These are phyloP conservation scores for Colletotrichum echinochloae DNA, from an alignment of 2,329 filamentous ascomycete species.

Conservation along the genomic window DNA sequence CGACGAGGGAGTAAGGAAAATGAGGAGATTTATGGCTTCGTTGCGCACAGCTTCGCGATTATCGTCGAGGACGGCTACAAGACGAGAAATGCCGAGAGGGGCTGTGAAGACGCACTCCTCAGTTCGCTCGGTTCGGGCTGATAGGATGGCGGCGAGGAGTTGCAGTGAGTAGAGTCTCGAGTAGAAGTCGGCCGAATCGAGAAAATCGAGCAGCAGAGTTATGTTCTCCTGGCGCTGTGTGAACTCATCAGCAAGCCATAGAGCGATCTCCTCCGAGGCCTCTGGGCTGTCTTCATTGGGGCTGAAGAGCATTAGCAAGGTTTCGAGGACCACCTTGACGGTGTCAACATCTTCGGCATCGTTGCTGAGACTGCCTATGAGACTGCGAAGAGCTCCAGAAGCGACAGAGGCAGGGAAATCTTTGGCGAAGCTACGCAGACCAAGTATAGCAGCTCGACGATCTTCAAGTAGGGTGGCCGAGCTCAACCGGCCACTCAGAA, in stretches of 20 bases:
- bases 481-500: conserved; percentile 86
- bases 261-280: conserved; percentile 93
- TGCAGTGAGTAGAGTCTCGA: conserved; percentile 91
- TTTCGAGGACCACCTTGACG: conserved; percentile 94
- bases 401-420: conserved; percentile 96
- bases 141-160: conserved; percentile 86
- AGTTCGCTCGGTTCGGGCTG: conserved; percentile 87
- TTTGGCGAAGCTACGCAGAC: conserved; percentile 94
- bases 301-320: conserved; percentile 90
- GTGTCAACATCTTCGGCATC: conserved; percentile 97
- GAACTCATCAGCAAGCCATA: conserved; percentile 98
- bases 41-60: conserved; percentile 87
- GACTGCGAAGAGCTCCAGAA: conserved; percentile 87
- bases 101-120: conserved; percentile 95
- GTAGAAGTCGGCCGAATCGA: conserved; percentile 90
- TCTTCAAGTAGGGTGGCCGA: conserved; percentile 95
- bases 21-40: conserved; percentile 87
- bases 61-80: conserved; percentile 88
- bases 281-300: conserved; percentile 81
- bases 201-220: conserved; percentile 86
- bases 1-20: conserved; percentile 87
- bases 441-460: conserved; percentile 90
- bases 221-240: conserved; percentile 98
- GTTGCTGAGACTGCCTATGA: conserved; percentile 86
- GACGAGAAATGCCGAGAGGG: conserved; percentile 85